Evolutionary conservation across 2,329 filamentous ascomycete species (phyloP), one percentile per base, ranked within the genome.

Genomic region (Pleurostoma richardsiae): DNA sequence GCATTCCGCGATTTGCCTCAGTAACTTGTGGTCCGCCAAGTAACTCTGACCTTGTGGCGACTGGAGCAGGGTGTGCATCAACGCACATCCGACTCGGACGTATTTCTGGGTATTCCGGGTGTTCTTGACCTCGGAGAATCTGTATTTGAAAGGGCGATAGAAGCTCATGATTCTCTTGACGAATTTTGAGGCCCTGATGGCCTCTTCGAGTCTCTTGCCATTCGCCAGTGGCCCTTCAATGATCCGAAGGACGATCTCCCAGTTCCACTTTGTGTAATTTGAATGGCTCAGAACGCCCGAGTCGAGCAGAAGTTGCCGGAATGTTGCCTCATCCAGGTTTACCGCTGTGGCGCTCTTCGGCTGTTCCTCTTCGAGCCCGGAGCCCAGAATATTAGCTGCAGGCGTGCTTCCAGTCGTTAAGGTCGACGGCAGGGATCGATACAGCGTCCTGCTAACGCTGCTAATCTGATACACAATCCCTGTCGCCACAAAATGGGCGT

Each of bases 401-500:
- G 3, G 64, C 64, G 3, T 64, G 55, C 2, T 62, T 53, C 47
- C 65, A 67, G 5, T 36, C 11, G 44, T 45, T 11, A 49, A 43
- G 11, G 71, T 66, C 0, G 76, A 72, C 2, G 79, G 77, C 5
- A 82, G 80, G 42, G 89, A 95, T 48, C 90, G 80, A 61, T 95
- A 95, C 10, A 99, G 71, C 0, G 91, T 97, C 52, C 90, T 83
- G 64, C 92, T 99, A 54, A 99, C 90, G 61, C 92, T 96, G 69
- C 96, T 96, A 45, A 99, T 95, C 62, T 97, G 94, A 59, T 97
- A 99, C 10, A 99, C 89, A 19, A 95, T 95, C 6, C 90, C 85
- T 6, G 90, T 91, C 5, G 92, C 90, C 47, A 87, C 76, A 55
- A 91, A 91, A 46, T 89, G 84, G 28, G 83, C 78, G 30, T 91